Evolutionary conservation across 169 alveolate genomes (phyloP).

Genomic region (Plasmodium knowlesi): DNA sequence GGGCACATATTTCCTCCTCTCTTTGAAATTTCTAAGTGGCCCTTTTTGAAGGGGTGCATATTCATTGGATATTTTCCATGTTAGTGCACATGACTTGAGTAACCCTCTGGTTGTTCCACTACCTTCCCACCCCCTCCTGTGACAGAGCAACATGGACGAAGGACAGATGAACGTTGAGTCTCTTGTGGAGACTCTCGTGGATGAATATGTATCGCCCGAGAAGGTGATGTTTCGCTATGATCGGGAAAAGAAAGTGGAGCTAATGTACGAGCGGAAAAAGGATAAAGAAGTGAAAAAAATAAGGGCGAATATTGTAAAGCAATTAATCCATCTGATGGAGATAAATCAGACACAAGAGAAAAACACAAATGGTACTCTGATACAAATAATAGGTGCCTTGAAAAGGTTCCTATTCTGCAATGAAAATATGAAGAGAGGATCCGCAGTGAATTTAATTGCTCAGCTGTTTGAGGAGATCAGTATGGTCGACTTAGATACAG

Average conservation of each 20-base stretch:
- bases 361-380: background rate
- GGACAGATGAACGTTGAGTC: slow-evolving; percentile 8
- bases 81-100: background rate
- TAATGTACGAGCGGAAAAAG: slow-evolving; percentile 50
- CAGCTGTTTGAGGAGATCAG: slow-evolving; percentile 14
- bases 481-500: background rate
- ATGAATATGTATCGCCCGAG: slow-evolving; percentile 54
- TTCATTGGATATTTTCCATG: background rate
- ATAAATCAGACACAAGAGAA: background rate
- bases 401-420: slow-evolving; percentile 17
- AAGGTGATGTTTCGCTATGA: slow-evolving; percentile 47
- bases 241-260: slow-evolving; percentile 35
- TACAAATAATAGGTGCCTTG: background rate
- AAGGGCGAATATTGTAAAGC: slow-evolving; percentile 16
- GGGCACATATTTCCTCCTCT: background rate
- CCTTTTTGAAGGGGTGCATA: background rate
- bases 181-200: slow-evolving; percentile 20
- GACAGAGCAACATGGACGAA: background rate
- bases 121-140: background rate
- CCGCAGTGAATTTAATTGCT: slow-evolving; percentile 35
- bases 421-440: slow-evolving; percentile 65
- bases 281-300: slow-evolving; percentile 57
- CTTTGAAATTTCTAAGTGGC: background rate
- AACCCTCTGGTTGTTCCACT: background rate
- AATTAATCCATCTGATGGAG: background rate